Conservation (phyloP, 2,329 filamentous ascomycete genomes). For the Colletotrichum sublineola region DNA sequence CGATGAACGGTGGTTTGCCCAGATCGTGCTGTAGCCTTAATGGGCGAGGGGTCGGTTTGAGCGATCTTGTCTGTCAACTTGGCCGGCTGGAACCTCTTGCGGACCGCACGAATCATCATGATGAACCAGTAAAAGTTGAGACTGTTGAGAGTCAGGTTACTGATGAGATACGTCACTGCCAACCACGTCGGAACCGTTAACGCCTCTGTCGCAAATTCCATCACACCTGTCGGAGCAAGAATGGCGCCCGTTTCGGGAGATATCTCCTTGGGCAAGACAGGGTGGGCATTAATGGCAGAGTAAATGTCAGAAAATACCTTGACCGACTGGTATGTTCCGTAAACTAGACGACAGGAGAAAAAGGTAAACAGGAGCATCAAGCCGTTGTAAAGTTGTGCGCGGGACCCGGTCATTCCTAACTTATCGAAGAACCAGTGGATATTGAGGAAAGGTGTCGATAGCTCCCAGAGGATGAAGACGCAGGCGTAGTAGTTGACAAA, state of each 20-base stretch:
- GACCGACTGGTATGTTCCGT: conserved; percentile 80
- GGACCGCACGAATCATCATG: conserved; percentile 86
- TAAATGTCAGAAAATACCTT: conserved; percentile 79
- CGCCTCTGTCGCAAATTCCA: conserved; percentile 63
- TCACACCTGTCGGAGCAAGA: conserved; percentile 55
- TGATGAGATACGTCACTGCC: conserved; percentile 73
- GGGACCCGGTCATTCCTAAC: conserved; percentile 81
- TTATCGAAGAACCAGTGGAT: conserved; percentile 96
- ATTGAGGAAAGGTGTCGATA: conserved; percentile 87
- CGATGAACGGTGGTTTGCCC: conserved; percentile 44
- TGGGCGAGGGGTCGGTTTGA: conserved; percentile 46
- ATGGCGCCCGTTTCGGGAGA: conserved; percentile 43
- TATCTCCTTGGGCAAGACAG: conserved; percentile 39
- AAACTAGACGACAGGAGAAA: conserved; percentile 82
- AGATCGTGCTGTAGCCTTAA: conserved; percentile 49
- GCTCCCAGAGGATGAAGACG: conserved; percentile 88
- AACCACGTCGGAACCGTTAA: conserved; percentile 78
- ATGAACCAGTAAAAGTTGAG: conserved; percentile 89
- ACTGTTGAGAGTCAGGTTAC: conserved; percentile 79
- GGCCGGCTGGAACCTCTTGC: conserved; percentile 73
- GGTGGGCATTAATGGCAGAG: conserved; percentile 61
- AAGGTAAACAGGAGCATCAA: conserved; percentile 79
- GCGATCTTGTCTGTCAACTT: conserved; percentile 36
- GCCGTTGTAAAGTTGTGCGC: conserved; percentile 82
- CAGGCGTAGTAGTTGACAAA: conserved; percentile 87